Base-by-base conservation (phyloP, 371 early-diverging fungal genomes). In the Apophysomyces sp. region DNA sequence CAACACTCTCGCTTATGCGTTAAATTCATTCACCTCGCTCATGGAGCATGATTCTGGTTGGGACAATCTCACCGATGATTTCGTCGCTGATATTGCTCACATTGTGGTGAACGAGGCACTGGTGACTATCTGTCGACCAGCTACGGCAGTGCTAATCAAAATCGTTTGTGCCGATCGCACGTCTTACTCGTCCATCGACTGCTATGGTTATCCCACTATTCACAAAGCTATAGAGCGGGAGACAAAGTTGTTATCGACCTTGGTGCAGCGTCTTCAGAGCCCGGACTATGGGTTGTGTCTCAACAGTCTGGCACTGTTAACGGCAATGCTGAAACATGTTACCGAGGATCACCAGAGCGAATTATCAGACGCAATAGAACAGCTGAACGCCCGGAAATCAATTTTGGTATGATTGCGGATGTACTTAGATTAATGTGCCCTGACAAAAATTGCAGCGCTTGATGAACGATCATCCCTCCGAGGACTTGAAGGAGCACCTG, bases 1-100 rank as follows among this genome's bases (percentile, higher is more conserved):
- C 18, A 91, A 89, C 59, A 88, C 89, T 0, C 67, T 92, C 11
- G 91, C 90, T 11, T 89, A 89, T 75, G 90, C 91, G 2, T 69
- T 92, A 31, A 86, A 83, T 30, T 85, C 89, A 0, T 74, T 90
- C 59, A 72, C 82, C 15, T 85, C 85, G 13, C 70, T 90, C 15
- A 85, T 89, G 86, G 89, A 88, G 28, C 88, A 89, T 63, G 81
- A 88, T 32, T 66, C 76, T 9, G 86, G 86, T 6, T 88, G 88
- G 88, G 85, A 86, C 2, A 67, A 77, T 6, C 73, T 89, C 26
- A 70, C 72, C 13, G 72, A 65, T 29, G 76, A 76, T 2, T 87
- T 91, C 65, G 80, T 91, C 12, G 68, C 64, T 3, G 57, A 78
- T 61, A 76, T 90, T 21, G 85, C 87, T 1, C 68, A 80, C 26